Base-by-base conservation (phyloP, 192 early-diverging fungal genomes). In the Rhizoclosmatium sp. region DNA sequence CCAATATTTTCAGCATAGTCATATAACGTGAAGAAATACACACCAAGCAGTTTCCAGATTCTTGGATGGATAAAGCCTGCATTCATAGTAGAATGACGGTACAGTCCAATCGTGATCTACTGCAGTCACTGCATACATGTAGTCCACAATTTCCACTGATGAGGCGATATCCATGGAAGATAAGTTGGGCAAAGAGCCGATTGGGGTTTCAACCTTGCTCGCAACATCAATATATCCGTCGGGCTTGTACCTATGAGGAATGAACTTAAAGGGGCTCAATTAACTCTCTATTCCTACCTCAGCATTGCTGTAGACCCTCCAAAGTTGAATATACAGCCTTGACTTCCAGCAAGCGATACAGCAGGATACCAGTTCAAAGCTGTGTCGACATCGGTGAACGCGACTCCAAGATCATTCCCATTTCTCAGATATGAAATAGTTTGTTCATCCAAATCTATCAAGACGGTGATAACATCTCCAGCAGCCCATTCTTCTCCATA, bases 261-360 rank as follows among this genome's bases (percentile, higher is more conserved):
- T 31, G 31, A 31, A 31, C 31, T 31, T 31, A 31, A 31, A 31
- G 31, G 31, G 31, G 31, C 31, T 31, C 31, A 31, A 31, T 31
- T 31, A 31, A 31, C 31, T 31, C 31, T 31, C 31, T 31, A 31
- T 31, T 31, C 31, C 0, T 23, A 89, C 82, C 56, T 56, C 21
- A 90, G 59, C 0, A 78, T 69, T 67, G 85, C 83, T 23, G 83
- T 31, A 3, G 51, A 16, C 71, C 81, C 83, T 12, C 94, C 94
- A 90, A 95, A 94, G n/a, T 85, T 84, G 47, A 95, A 78, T 41
- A 82, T 70, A 3, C 91, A 91, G 12, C 90, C 91, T 73, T 95
- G 93, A 54, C 90, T 87, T 1, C 90, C 90, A 3, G 94, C 91
- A 21, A 95, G 84, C 3, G 92, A 93, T 16, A 92, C 81, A 4